A percentile compares a stretch with the other conserved stretches of the same genome.
Conservation (phyloP, 768 basidiomycete species). For the Pulveroboletus ravenelii region DNA sequence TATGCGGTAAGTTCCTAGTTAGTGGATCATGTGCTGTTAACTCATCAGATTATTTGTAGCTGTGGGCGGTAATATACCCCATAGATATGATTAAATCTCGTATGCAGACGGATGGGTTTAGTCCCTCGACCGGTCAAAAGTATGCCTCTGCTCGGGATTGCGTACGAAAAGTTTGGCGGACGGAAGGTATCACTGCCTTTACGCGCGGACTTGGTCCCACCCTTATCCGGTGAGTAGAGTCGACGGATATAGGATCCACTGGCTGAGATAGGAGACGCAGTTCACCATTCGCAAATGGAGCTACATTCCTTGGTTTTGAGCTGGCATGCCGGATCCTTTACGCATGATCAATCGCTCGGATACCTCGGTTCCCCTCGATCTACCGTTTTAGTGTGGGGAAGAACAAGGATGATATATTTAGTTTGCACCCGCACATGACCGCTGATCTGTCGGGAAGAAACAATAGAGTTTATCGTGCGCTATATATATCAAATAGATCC, state of each 20-base stretch:
- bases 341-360: constrained; percentile 16
- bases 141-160: constrained; percentile 83
- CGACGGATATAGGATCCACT: constrained; percentile 1
- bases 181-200: constrained; percentile 83
- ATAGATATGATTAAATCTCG: constrained; percentile 96
- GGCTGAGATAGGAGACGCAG: constrained; percentile 36
- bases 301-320: constrained; percentile 95
- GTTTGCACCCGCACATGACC: constrained; percentile 1
- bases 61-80: constrained; percentile 92
- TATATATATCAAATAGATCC: background rate
- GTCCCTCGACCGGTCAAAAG: constrained; percentile 67
- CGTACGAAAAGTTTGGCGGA: constrained; percentile 73
- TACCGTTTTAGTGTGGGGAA: background rate
- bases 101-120: constrained; percentile 92
- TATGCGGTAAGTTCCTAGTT: constrained; percentile 63
- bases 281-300: constrained; percentile 94
- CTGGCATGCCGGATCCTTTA: constrained; percentile 75
- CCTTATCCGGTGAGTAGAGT: constrained; percentile 66
- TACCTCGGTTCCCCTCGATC: background rate
- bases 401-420: background rate
- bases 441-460: background rate
- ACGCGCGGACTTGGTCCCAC: constrained; percentile 90
- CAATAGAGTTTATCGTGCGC: background rate
- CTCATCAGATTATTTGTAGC: constrained; percentile 36
- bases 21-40: background rate